A percentile compares a stretch with the other conserved stretches of the same genome.
phyloP scores from a whole-genome alignment of 805 yeast species.

The Nakazawaea wyomingensis region DNA sequence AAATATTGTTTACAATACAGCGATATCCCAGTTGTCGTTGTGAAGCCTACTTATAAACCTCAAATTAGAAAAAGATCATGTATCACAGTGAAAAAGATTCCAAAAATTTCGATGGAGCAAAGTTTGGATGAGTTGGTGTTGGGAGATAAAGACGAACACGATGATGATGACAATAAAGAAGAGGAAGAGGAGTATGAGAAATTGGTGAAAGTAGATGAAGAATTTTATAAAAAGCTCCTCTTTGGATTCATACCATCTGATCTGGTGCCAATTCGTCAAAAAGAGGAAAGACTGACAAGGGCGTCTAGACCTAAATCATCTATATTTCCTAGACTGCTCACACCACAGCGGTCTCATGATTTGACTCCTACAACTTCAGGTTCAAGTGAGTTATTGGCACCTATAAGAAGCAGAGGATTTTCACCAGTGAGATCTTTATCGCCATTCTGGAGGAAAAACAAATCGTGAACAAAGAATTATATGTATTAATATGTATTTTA shows the following conservation, averaged over 20 bases:
- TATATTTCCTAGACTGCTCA: constrained; percentile 4
- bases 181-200: constrained; percentile 3
- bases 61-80: constrained; percentile 1
- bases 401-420: constrained; percentile 18
- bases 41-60: constrained; percentile 31
- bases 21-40: constrained; percentile 40
- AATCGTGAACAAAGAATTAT: constrained; percentile 8
- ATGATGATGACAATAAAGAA: constrained; percentile 2
- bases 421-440: constrained; percentile 27
- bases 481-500: not conserved
- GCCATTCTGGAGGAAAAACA: constrained; percentile 24
- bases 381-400: not conserved
- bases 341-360: constrained; percentile 3
- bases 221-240: constrained; percentile 5
- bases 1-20: constrained; percentile 43
- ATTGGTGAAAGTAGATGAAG: constrained; percentile 3
- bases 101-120: not conserved
- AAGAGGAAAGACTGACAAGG: constrained; percentile 7
- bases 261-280: too few relatives aligned
- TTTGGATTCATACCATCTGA: not conserved
- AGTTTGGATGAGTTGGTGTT: constrained; percentile 8
- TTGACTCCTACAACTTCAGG: constrained; percentile 1
- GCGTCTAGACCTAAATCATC: constrained; percentile 1
- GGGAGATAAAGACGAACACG: not conserved
- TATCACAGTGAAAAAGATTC: not conserved